phyloP scores from a whole-genome alignment of 345 rosid species.

The Citrus sp. region DNA sequence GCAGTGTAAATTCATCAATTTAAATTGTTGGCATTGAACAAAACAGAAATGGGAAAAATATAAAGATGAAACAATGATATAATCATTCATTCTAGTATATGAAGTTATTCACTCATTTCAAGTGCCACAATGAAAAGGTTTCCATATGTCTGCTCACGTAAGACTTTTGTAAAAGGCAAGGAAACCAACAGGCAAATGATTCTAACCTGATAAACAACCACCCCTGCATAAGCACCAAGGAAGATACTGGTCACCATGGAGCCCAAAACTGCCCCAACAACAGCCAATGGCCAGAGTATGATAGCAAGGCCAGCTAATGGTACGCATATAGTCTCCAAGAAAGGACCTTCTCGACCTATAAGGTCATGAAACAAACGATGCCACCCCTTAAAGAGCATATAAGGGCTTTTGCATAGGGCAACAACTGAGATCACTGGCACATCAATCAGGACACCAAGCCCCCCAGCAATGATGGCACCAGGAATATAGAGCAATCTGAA shows the following conservation, averaged over 20 bases:
- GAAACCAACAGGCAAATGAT: not conserved
- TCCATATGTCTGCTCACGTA: not conserved
- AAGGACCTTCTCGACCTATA: slow-evolving; percentile 95
- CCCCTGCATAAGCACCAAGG: slow-evolving; percentile 88
- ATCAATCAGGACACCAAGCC: slow-evolving; percentile 67
- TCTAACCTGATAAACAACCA: slow-evolving; percentile 70
- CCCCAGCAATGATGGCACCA: slow-evolving; percentile 59
- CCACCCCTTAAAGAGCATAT: slow-evolving; percentile 96
- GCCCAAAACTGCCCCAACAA: slow-evolving; percentile 76
- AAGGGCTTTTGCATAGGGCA: slow-evolving; percentile 81
- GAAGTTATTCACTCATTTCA: not conserved
- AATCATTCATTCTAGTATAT: not conserved
- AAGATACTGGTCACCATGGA: slow-evolving; percentile 70
- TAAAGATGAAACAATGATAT: not conserved
- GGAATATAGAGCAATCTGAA: slow-evolving; percentile 72
- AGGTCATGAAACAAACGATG: slow-evolving; percentile 87
- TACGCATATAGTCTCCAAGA: slow-evolving; percentile 94
- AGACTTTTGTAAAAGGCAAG: not conserved
- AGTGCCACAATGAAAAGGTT: not conserved
- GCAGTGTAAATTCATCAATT: not conserved
- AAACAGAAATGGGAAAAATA: not conserved
- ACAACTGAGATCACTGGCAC: slow-evolving; percentile 62
- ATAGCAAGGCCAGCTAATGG: slow-evolving; percentile 96
- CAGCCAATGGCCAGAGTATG: slow-evolving; percentile 96
- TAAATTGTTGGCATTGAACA: not conserved